Percentiles rank a stretch among this genome's conserved stretches.
Conservation (phyloP, 2,329 filamentous ascomycete genomes). For the Elsinoe necatrix region DNA sequence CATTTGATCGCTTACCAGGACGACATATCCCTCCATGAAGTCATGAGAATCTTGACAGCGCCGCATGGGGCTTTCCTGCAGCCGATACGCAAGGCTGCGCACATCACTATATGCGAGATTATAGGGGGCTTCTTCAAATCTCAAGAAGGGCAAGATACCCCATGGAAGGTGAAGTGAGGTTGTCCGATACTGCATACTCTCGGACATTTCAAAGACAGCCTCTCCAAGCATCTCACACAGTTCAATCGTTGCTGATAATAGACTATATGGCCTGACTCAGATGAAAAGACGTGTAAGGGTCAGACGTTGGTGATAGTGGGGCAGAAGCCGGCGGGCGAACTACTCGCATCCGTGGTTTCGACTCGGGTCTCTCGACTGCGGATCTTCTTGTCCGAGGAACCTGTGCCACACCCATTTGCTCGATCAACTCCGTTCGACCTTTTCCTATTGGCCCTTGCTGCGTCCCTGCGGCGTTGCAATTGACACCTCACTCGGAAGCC, state of each 20-base stretch:
- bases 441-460: not conserved
- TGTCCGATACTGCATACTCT: not conserved
- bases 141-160: not conserved
- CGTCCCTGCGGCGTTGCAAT: constrained; percentile 1
- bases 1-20: not conserved
- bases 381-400: not conserved
- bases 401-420: not conserved
- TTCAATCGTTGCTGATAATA: not conserved
- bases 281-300: not conserved
- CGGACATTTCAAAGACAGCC: not conserved
- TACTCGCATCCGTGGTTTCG: not conserved
- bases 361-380: not conserved
- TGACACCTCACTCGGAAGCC: not conserved
- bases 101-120: not conserved
- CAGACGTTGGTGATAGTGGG: not conserved
- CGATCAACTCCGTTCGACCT: not conserved
- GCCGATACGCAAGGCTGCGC: not conserved
- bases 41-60: not conserved
- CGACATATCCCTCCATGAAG: not conserved
- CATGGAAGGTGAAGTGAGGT: not conserved
- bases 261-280: not conserved
- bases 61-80: not conserved
- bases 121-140: not conserved
- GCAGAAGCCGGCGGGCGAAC: not conserved
- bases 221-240: not conserved